A percentile compares a stretch with the other conserved stretches of the same genome.
phyloP scores from a whole-genome alignment of 1,284 basidiomycete species.

The Apiotrichum gamsii region DNA sequence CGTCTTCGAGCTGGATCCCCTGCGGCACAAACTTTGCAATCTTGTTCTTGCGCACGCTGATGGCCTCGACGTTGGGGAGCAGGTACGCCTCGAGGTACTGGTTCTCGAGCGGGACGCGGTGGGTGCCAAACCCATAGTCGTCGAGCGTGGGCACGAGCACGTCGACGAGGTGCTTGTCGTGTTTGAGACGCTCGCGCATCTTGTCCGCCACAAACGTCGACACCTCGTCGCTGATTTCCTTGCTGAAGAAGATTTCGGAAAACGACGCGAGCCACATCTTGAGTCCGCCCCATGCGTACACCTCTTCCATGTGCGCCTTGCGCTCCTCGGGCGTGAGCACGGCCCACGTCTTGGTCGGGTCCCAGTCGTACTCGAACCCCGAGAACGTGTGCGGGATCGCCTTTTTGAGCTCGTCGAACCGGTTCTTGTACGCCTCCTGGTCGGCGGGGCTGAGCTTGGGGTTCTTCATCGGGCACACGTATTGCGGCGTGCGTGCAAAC shows the following conservation, averaged over 20 bases:
- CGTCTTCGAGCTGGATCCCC: conserved; percentile 9
- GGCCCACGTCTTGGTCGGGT: background rate
- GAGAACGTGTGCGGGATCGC: conserved; percentile 3
- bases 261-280: conserved; percentile 14
- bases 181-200: conserved; percentile 8
- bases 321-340: conserved; percentile 4
- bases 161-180: conserved; percentile 10
- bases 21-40: conserved; percentile 7
- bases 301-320: conserved; percentile 2
- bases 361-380: conserved; percentile 10
- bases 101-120: conserved; percentile 16
- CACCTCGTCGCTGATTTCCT: conserved; percentile 4
- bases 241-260: conserved; percentile 10
- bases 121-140: conserved; percentile 11
- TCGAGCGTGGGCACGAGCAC: conserved; percentile 1
- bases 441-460: conserved; percentile 2
- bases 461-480: conserved; percentile 14
- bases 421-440: conserved; percentile 3
- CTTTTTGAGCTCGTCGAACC: background rate
- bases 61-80: conserved; percentile 9
- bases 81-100: conserved; percentile 9
- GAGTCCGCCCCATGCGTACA: conserved; percentile 10
- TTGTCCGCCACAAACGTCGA: conserved; percentile 6
- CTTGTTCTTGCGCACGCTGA: conserved; percentile 5
- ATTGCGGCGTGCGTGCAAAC: conserved; percentile 15